A percentile compares a stretch with the other conserved stretches of the same genome.
Conservation (phyloP, 192 early-diverging fungal genomes). For the Coemansia umbellata region DNA sequence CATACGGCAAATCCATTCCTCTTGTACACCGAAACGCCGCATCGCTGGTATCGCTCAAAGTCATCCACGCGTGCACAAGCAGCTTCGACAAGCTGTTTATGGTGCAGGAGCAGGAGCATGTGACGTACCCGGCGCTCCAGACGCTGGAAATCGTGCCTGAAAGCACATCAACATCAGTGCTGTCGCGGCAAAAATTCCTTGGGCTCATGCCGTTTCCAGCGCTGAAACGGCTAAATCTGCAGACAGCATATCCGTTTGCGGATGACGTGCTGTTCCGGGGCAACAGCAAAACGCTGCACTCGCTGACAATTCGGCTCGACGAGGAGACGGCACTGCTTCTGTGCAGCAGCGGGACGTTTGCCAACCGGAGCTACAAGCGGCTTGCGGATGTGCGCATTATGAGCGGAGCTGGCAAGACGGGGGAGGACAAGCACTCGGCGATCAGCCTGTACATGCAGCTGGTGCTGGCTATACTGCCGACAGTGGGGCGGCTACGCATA, state of each 20-base stretch:
- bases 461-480: neutral
- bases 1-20: neutral
- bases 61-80: neutral
- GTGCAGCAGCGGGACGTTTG: neutral
- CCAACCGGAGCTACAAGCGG: neutral
- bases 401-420: neutral
- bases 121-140: neutral
- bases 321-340: constrained; percentile 3
- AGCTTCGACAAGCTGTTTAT: neutral
- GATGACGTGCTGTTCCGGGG: constrained; percentile 8
- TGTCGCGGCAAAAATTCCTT: neutral
- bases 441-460: neutral
- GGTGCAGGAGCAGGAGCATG: neutral
- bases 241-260: constrained; percentile 10
- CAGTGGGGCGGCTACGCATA: neutral
- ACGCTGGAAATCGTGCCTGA: neutral
- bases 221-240: neutral
- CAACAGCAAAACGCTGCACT: neutral
- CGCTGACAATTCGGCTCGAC: constrained; percentile 1
- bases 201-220: constrained; percentile 1
- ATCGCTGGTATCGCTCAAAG: neutral
- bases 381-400: neutral
- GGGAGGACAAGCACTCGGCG: neutral
- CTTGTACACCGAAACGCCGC: neutral
- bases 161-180: neutral